Percentiles rank a stretch among this genome's conserved stretches.
These are phyloP conservation scores for Camelina hispida DNA, from an alignment of 345 rosid species.

Conservation along the genomic window DNA sequence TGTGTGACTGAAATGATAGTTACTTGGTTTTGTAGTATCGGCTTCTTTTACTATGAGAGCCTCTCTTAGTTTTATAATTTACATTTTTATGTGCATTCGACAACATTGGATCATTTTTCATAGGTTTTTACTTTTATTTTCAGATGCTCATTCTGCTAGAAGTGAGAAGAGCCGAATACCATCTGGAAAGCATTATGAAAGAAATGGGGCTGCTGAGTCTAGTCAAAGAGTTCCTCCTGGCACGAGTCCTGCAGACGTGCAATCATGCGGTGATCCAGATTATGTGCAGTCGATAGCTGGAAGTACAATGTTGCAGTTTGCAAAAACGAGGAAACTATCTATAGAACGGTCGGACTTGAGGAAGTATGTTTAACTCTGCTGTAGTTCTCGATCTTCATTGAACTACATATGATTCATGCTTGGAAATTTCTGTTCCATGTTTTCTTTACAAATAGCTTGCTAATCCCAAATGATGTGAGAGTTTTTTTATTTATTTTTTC, in stretches of 20 bases:
- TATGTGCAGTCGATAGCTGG: slow-evolving; percentile 67
- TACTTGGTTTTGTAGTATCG: slow-evolving; percentile 15
- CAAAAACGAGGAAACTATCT: slow-evolving; percentile 92
- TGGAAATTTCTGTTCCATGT: background rate
- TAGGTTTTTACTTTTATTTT: background rate
- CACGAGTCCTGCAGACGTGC: slow-evolving; percentile 56
- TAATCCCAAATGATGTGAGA: slow-evolving; percentile 27
- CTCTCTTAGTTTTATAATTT: slow-evolving; percentile 13
- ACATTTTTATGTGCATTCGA: slow-evolving; percentile 15
- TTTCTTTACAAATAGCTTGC: slow-evolving; percentile 26
- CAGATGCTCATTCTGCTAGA: slow-evolving; percentile 51
- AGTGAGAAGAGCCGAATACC: slow-evolving; percentile 49
- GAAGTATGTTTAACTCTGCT: slow-evolving; percentile 60
- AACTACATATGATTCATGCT: slow-evolving; percentile 23
- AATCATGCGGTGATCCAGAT: slow-evolving; percentile 67
- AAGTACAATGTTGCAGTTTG: slow-evolving; percentile 80
- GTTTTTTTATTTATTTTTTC: slow-evolving; percentile 10
- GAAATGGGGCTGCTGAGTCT: slow-evolving; percentile 49
- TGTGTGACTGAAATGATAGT: slow-evolving; percentile 24
- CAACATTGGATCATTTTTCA: slow-evolving; percentile 16
- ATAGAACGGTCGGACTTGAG: slow-evolving; percentile 82
- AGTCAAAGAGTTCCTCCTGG: slow-evolving; percentile 48
- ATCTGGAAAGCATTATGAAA: slow-evolving; percentile 53
- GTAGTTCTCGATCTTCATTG: background rate
- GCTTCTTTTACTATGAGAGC: slow-evolving; percentile 20